Conservation (phyloP, 495 filamentous ascomycete species). For the Physcia stellaris region DNA sequence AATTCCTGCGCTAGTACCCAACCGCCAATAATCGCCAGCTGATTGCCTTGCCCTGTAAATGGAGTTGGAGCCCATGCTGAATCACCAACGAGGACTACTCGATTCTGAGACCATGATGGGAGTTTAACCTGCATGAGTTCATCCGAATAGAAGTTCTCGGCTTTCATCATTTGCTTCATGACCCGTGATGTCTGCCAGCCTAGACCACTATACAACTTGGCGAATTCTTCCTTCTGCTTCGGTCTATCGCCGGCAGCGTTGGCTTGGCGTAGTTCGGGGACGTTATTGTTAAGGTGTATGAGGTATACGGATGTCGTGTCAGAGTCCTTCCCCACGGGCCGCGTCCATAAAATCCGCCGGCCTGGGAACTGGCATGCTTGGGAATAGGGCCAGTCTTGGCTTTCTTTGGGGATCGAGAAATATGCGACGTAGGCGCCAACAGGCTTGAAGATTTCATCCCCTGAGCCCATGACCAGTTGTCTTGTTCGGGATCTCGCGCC, state of each 20-base stretch:
- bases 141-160: not conserved
- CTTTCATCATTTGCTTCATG: slow-evolving; percentile 10
- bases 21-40: slow-evolving; percentile 30
- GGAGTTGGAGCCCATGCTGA: slow-evolving; percentile 10
- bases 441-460: no score
- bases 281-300: no score
- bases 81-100: not conserved
- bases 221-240: slow-evolving; percentile 17
- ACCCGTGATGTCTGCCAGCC: slow-evolving; percentile 31
- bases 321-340: no score
- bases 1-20: slow-evolving; percentile 42
- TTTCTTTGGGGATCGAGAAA: slow-evolving; percentile 22
- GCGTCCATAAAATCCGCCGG: not conserved
- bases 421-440: slow-evolving; percentile 22
- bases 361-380: not conserved
- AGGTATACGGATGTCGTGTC: no score
- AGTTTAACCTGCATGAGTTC: not conserved
- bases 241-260: slow-evolving; percentile 15
- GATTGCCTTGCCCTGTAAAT: slow-evolving; percentile 38
- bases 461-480: slow-evolving; percentile 19
- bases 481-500: slow-evolving; percentile 31
- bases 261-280: no score
- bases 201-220: slow-evolving; percentile 24
- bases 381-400: not conserved
- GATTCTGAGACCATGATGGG: not conserved